phyloP scores from a whole-genome alignment of 768 basidiomycete species.

The Tricholoma matsutake region DNA sequence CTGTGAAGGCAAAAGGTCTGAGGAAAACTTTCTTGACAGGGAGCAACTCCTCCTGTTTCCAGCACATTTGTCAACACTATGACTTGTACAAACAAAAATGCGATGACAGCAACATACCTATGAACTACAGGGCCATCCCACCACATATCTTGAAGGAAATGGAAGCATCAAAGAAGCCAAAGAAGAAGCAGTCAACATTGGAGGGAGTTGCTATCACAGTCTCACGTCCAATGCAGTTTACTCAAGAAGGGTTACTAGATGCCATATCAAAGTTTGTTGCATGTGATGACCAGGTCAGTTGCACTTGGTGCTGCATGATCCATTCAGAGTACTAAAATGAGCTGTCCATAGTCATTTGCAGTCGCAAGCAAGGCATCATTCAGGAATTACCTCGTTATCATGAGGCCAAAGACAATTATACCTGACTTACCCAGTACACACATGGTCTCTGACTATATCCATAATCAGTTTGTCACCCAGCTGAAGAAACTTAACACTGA shows the following conservation, averaged over 20 bases:
- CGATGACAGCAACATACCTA: background rate
- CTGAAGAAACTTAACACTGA: background rate
- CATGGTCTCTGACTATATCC: slow-evolving; percentile 13
- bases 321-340: background rate
- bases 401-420: slow-evolving; percentile 4
- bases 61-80: background rate
- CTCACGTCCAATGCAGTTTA: no score
- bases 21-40: slow-evolving; percentile 6
- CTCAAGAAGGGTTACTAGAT: no score
- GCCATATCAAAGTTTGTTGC: no score
- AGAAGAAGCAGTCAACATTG: no score
- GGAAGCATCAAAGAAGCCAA: no score
- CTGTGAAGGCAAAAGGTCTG: background rate
- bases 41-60: background rate
- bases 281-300: slow-evolving; percentile 14
- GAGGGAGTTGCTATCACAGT: no score
- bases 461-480: slow-evolving; percentile 12
- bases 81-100: background rate
- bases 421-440: slow-evolving; percentile 6
- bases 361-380: slow-evolving; percentile 1
- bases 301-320: background rate
- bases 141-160: no score
- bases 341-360: background rate
- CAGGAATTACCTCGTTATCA: slow-evolving; percentile 5
- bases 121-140: background rate